These are phyloP conservation scores for Parietichytrium sp. DNA, from an alignment of 108 stramenopile species.

Conservation along the genomic window DNA sequence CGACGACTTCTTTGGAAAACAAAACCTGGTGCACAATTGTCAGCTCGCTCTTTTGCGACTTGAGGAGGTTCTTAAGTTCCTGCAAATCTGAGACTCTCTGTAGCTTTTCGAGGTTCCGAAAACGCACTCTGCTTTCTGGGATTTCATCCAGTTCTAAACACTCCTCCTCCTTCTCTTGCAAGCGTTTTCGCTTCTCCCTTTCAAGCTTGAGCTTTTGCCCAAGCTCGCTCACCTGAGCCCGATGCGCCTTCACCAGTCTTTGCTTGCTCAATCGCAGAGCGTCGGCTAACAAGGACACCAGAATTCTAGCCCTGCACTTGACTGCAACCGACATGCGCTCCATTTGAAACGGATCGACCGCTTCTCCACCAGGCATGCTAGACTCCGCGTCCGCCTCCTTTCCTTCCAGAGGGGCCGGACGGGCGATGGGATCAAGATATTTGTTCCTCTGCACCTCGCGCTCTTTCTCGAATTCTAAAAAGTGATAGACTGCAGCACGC, in stretches of 20 bases:
- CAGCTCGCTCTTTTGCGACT: not conserved
- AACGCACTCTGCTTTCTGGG: not conserved
- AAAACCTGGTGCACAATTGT: not conserved
- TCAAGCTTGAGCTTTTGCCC: not conserved
- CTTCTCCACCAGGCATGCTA: too few species aligned
- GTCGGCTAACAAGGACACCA: not conserved
- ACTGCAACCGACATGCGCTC: not conserved
- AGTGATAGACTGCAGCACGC: slow-evolving; percentile 1
- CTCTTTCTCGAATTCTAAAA: too few species aligned
- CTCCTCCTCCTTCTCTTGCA: not conserved
- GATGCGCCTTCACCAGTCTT: not conserved
- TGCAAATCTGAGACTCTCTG: not conserved
- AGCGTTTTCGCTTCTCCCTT: not conserved
- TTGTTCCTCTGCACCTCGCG: too few species aligned
- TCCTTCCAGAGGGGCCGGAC: not conserved
- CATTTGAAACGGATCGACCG: too few species aligned
- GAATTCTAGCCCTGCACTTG: not conserved
- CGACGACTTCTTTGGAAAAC: not conserved
- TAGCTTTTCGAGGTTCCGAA: not conserved
- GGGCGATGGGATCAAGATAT: too few species aligned
- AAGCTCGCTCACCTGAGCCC: not conserved
- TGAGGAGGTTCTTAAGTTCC: not conserved
- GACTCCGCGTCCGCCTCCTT: not conserved
- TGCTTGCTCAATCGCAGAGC: not conserved
- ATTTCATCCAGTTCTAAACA: slow-evolving; percentile 18